Evolutionary conservation across 2,329 filamentous ascomycete genomes (phyloP).

Genomic region (Pseudocercospora crystallina): DNA sequence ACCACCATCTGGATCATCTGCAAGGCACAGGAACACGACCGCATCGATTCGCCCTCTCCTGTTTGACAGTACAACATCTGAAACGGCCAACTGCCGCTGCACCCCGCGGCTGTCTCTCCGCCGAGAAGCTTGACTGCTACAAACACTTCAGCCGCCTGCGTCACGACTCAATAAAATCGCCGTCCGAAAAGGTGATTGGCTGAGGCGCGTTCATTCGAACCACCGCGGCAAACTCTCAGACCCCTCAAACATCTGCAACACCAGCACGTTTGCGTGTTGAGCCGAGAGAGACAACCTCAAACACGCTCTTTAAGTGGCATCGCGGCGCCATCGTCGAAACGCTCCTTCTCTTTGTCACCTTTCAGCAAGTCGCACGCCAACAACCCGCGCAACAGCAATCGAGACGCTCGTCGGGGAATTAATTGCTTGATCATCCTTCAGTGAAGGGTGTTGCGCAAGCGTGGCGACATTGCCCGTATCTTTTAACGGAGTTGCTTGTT

Average conservation of each 20-base stretch:
- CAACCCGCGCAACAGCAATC: not conserved
- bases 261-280: too few species aligned
- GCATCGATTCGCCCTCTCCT: not conserved
- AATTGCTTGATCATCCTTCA: conserved; percentile 5
- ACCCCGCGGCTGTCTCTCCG: not conserved
- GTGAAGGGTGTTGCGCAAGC: conserved; percentile 2
- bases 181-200: not conserved
- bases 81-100: not conserved
- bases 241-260: conserved; percentile 2
- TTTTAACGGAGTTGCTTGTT: not conserved
- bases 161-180: not conserved
- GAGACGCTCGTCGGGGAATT: not conserved
- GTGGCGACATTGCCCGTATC: conserved; percentile 6
- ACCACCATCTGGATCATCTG: not conserved
- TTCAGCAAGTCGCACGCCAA: not conserved
- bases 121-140: conserved; percentile 1
- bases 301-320: conserved; percentile 3
- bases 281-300: not conserved
- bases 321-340: not conserved
- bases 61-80: not conserved
- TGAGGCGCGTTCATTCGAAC: not conserved
- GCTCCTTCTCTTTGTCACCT: not conserved
- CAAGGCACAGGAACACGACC: conserved; percentile 2
- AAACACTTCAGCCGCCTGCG: not conserved
- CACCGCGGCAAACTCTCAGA: conserved; percentile 5